Evolutionary conservation across 495 filamentous ascomycete species (phyloP).

Genomic region (Tuber microsphaerosporum): DNA sequence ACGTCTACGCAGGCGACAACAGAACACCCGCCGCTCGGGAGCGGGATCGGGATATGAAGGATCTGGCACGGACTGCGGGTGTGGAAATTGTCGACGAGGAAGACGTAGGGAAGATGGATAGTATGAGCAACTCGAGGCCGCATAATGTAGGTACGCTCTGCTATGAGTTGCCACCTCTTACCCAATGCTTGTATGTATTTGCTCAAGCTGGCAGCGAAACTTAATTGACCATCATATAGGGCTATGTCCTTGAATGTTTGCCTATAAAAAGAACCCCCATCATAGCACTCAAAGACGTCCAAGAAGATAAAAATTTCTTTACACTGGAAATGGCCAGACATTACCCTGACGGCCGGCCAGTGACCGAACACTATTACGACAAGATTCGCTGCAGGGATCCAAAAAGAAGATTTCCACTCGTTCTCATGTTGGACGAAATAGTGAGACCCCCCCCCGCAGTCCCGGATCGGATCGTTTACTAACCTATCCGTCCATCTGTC

Average conservation of each 20-base stretch:
- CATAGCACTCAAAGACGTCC: constrained; percentile 50
- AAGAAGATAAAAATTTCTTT: constrained; percentile 47
- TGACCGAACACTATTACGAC: constrained; percentile 41
- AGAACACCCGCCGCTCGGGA: constrained; percentile 42
- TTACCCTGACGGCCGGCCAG: constrained; percentile 50
- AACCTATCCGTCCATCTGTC: constrained; percentile 27
- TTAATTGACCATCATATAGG: constrained; percentile 40
- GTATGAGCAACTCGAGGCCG: constrained; percentile 67
- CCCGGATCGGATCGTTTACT: constrained; percentile 8
- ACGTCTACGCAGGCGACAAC: constrained; percentile 59
- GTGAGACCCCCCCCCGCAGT: constrained; percentile 29
- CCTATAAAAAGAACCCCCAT: constrained; percentile 70
- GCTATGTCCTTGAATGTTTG: constrained; percentile 80
- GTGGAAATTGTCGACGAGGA: constrained; percentile 52
- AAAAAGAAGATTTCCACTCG: constrained; percentile 58
- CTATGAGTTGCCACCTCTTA: neutral
- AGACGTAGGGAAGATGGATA: constrained; percentile 61
- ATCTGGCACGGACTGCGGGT: constrained; percentile 53
- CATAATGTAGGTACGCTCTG: constrained; percentile 57
- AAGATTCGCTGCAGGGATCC: constrained; percentile 41
- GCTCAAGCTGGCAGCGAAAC: neutral
- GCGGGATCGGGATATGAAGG: constrained; percentile 48
- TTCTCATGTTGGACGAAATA: constrained; percentile 77
- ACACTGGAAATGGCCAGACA: constrained; percentile 58
- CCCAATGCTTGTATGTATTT: neutral